Base-by-base conservation (phyloP, 1,284 basidiomycete species). In the Fereydounia khargensis region DNA sequence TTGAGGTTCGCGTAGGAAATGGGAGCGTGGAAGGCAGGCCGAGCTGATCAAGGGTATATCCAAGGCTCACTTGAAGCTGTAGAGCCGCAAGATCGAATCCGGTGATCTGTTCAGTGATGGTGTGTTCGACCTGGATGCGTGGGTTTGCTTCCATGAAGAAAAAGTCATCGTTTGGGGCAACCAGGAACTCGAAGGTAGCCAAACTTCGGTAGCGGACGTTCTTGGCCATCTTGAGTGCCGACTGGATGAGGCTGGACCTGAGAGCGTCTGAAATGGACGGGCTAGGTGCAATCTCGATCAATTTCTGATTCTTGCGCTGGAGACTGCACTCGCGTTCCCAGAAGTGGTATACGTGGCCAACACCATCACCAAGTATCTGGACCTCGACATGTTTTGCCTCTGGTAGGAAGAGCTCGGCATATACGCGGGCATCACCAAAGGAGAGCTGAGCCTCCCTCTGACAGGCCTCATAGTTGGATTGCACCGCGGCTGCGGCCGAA, bases 251-350 rank as follows among this genome's bases (percentile, higher is more conserved):
- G 4, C 8, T 8, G 5, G 38, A 4, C 16, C 51, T 18, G 11
- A 54, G 24, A 10, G 11, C 20, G 3, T 8, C 21, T 7, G 28
- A 3, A 7, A 61, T 18, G 6, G 21, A 6, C 1, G 50, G 53
- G 3, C 45, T 45, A 11, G 62, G 62, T 9, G 56, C 54, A 30
- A 61, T 42, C 44, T 65, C 62, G 33, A 65, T 81, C 4, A 87
- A 81, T 67, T 88, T 88, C 73, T 88, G 86, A 63, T 86, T 83
- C 20, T 86, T 77, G 22, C 86, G 78, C 67, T 88, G 86, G 14
- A 86, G 41, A 32, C 37, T 36, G 38, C 58, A 54, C 68, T 88
- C 86, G 9, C 86, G 79, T 65, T 87, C 85, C 24, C 84, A 83
- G 77, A 86, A 81, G 66, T 85, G 83, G 11, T 86, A 78, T 2